Evolutionary conservation across 176 grass and related monocot genomes (phyloP).

Genomic region (Musa beccarii): DNA sequence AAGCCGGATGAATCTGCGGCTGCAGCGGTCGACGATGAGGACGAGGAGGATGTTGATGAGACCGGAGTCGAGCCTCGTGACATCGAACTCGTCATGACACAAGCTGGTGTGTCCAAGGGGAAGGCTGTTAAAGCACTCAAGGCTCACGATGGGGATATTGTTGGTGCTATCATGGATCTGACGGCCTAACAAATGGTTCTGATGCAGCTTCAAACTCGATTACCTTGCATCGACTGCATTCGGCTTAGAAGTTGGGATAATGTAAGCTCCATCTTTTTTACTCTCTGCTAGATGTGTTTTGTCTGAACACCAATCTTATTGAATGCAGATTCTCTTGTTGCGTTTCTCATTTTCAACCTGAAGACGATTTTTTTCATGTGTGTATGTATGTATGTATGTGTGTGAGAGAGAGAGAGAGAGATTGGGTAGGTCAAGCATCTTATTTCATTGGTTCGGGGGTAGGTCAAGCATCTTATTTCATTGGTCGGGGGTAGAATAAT

Average conservation of each 20-base stretch:
- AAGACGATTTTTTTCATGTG: background rate
- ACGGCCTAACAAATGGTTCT: background rate
- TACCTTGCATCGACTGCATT: background rate
- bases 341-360: background rate
- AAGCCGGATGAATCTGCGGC: conserved; percentile 2
- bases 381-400: too few species aligned
- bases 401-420: too few species aligned
- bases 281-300: background rate
- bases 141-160: conserved; percentile 6
- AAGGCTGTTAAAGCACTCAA: conserved; percentile 14
- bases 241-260: background rate
- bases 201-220: background rate
- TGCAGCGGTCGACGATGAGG: conserved; percentile 3
- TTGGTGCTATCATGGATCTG: conserved; percentile 13
- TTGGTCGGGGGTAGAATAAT: too few species aligned
- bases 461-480: too few species aligned
- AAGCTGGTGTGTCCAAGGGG: conserved; percentile 6
- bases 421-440: too few species aligned
- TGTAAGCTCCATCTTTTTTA: background rate
- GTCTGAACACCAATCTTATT: background rate
- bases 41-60: background rate
- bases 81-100: conserved; percentile 13
- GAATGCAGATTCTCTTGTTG: background rate
- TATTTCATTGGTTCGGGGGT: too few species aligned
- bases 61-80: background rate